Evolutionary conservation across 768 basidiomycete species (phyloP).

Genomic region (Termitomyces sp.): DNA sequence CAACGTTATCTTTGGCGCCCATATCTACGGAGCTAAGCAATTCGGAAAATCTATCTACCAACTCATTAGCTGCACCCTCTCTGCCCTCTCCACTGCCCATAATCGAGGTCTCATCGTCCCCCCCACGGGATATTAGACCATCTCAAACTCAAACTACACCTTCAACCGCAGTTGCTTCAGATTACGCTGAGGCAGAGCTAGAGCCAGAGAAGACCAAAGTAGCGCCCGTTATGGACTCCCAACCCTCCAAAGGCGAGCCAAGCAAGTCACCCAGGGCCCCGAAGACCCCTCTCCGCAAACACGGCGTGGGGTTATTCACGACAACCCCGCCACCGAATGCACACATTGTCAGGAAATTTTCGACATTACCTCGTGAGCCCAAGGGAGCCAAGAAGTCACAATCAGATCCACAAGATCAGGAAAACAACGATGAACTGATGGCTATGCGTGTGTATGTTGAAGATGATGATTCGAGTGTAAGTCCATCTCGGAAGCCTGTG

Average conservation of each 20-base stretch:
- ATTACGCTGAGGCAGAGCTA: background rate
- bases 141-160: background rate
- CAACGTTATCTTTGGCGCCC: background rate
- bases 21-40: background rate
- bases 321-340: conserved; percentile 7
- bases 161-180: background rate
- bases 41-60: background rate
- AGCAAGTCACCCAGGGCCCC: background rate
- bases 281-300: conserved; percentile 2
- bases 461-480: background rate
- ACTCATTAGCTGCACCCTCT: background rate
- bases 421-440: background rate
- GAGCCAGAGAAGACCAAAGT: no score
- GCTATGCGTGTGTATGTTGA: conserved; percentile 3
- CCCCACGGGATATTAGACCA: background rate
- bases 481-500: background rate
- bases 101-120: background rate
- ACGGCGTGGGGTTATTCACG: conserved; percentile 4
- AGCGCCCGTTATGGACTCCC: background rate
- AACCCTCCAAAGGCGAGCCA: background rate
- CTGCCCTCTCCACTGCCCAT: background rate
- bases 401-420: background rate
- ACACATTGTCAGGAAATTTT: background rate
- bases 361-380: background rate
- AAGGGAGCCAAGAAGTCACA: background rate